Conservation (phyloP, 257 asterid species). For the Hygrophila difformis region DNA sequence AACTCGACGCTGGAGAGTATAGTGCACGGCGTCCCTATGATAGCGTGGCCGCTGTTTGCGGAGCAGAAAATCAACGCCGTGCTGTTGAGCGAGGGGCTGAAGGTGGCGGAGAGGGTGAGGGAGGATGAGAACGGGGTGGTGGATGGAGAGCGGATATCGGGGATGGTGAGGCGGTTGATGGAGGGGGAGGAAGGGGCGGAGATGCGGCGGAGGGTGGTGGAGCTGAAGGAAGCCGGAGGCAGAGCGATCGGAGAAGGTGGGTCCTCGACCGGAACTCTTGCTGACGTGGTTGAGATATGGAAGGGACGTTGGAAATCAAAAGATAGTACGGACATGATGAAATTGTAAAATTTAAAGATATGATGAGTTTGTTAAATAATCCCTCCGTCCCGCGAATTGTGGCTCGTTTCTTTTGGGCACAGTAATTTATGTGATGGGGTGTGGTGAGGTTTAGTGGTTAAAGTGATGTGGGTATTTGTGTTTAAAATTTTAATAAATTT, state of each 20-base stretch:
- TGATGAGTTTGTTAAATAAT: too few relatives aligned
- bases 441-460: too few relatives aligned
- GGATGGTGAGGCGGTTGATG: slow-evolving; percentile 3
- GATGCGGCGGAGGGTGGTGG: slow-evolving; percentile 8
- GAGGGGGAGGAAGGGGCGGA: slow-evolving; percentile 18
- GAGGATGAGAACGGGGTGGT: slow-evolving; percentile 20
- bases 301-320: not conserved
- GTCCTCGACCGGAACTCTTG: slow-evolving; percentile 15
- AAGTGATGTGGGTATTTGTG: too few relatives aligned
- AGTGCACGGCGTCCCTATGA: slow-evolving; percentile 31
- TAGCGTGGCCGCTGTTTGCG: slow-evolving; percentile 41
- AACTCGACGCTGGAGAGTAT: slow-evolving; percentile 38
- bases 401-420: too few relatives aligned
- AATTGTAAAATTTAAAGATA: too few relatives aligned
- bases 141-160: slow-evolving; percentile 9
- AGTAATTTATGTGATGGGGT: too few relatives aligned
- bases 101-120: slow-evolving; percentile 12
- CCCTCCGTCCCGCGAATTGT: too few relatives aligned
- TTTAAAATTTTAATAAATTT: too few relatives aligned
- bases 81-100: slow-evolving; percentile 15
- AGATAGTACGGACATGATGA: too few relatives aligned
- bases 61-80: slow-evolving; percentile 43
- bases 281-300: slow-evolving; percentile 16
- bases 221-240: slow-evolving; percentile 3
- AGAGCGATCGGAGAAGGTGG: slow-evolving; percentile 12